A percentile compares a stretch with the other conserved stretches of the same genome.
Conservation (phyloP, 2,329 filamentous ascomycete species). For the Leptographium procerum region DNA sequence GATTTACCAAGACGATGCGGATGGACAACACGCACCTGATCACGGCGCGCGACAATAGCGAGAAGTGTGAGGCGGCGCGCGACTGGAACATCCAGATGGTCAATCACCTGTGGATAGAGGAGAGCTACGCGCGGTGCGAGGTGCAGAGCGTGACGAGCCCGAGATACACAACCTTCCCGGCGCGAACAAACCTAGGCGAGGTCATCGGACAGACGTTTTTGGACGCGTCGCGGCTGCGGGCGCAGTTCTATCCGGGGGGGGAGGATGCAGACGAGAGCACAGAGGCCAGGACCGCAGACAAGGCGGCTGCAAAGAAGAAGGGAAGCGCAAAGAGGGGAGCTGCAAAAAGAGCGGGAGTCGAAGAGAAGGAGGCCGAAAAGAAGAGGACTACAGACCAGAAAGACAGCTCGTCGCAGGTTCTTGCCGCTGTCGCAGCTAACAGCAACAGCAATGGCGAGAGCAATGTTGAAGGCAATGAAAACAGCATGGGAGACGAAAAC, state of each 20-base stretch:
- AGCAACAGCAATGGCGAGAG: not conserved
- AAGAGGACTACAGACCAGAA: conserved; percentile 14
- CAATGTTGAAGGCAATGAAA: not conserved
- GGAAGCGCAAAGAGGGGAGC: not conserved
- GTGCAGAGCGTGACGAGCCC: conserved; percentile 59
- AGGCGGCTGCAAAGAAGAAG: conserved; percentile 31
- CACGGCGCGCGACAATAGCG: conserved; percentile 77
- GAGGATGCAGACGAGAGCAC: conserved; percentile 22
- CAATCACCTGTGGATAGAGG: conserved; percentile 96
- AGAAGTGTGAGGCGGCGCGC: conserved; percentile 83
- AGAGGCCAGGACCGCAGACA: conserved; percentile 18
- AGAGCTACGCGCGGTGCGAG: conserved; percentile 86
- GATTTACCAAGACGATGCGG: conserved; percentile 91
- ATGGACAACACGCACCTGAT: conserved; percentile 92
- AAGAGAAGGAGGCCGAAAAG: conserved; percentile 28
- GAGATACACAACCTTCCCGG: conserved; percentile 78
- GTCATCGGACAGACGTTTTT: conserved; percentile 83
- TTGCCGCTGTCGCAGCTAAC: not conserved
- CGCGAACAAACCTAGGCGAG: conserved; percentile 82
- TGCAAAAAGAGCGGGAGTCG: not conserved
- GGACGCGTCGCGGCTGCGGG: conserved; percentile 48
- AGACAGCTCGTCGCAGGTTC: not conserved
- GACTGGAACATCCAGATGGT: conserved; percentile 88
- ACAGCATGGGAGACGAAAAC: conserved; percentile 19
- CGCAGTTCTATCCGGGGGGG: conserved; percentile 56